A percentile compares a stretch with the other conserved stretches of the same genome.
Conservation (phyloP, 805 yeast species). For the Saccharomycopsis schoenii region DNA sequence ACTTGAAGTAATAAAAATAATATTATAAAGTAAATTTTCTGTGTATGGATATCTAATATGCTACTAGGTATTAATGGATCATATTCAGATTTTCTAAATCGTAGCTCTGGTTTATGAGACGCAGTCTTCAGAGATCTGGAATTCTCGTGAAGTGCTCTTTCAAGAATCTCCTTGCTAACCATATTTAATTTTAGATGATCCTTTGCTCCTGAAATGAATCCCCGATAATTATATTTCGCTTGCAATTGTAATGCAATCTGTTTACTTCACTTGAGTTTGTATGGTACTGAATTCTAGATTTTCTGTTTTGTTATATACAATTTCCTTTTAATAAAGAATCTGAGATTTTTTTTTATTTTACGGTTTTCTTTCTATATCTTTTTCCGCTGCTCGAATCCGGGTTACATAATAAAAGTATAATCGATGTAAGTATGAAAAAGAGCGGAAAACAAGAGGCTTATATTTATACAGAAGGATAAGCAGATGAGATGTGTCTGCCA, state of each 20-base stretch:
- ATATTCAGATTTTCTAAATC: neutral
- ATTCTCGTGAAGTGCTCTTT: neutral
- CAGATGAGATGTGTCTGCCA: no score
- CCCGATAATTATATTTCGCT: neutral
- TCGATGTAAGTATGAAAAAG: no score
- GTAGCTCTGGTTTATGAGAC: neutral
- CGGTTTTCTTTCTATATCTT: no score
- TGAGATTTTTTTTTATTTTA: no score
- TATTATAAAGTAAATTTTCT: conserved; percentile 57
- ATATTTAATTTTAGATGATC: neutral
- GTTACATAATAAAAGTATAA: no score
- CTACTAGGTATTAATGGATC: conserved; percentile 51
- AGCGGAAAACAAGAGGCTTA: no score
- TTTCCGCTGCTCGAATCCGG: no score
- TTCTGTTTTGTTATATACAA: no score
- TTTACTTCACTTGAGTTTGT: no score
- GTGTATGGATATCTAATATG: conserved; percentile 65
- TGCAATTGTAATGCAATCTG: neutral
- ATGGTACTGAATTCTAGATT: no score
- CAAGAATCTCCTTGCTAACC: conserved; percentile 1
- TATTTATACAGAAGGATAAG: no score
- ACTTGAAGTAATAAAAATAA: conserved; percentile 68
- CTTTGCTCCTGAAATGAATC: neutral
- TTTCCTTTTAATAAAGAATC: no score
- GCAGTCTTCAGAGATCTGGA: neutral